Conservation (phyloP, 768 basidiomycete genomes). For the Suillus fuscotomentosus region DNA sequence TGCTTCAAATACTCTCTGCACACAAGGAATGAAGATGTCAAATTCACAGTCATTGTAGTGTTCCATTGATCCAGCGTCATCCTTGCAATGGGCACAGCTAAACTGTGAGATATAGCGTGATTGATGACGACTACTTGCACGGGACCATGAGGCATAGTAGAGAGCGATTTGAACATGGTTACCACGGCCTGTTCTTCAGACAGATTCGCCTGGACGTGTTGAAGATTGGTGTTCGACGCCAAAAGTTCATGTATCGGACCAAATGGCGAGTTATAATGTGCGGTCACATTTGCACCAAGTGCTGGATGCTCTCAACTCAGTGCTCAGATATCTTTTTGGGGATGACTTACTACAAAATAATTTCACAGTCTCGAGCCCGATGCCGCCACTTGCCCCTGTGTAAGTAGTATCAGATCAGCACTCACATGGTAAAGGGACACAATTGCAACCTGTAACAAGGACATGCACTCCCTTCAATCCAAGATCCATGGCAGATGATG, state of each 20-base stretch:
- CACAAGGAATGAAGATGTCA: conserved; percentile 68
- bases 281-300: conserved; percentile 69
- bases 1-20: conserved; percentile 57
- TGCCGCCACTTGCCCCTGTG: conserved; percentile 72
- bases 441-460: conserved; percentile 56
- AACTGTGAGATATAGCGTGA: conserved; percentile 52
- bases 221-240: conserved; percentile 29
- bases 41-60: conserved; percentile 55
- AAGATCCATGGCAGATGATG: conserved; percentile 46
- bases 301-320: conserved; percentile 36
- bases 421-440: not conserved
- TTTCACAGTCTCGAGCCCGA: conserved; percentile 61
- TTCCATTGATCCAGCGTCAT: conserved; percentile 69
- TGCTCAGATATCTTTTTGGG: not conserved
- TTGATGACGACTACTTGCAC: conserved; percentile 62
- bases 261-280: conserved; percentile 62
- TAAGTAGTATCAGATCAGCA: not conserved
- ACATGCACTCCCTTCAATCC: conserved; percentile 61
- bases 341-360: conserved; percentile 51
- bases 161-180: conserved; percentile 44
- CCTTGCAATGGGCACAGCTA: conserved; percentile 48
- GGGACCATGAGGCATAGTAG: conserved; percentile 40
- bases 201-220: conserved; percentile 57
- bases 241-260: conserved; percentile 41
- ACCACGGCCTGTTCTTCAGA: conserved; percentile 51